phyloP scores from a whole-genome alignment of 2,329 filamentous ascomycete genomes.

The Exophiala bonariae region DNA sequence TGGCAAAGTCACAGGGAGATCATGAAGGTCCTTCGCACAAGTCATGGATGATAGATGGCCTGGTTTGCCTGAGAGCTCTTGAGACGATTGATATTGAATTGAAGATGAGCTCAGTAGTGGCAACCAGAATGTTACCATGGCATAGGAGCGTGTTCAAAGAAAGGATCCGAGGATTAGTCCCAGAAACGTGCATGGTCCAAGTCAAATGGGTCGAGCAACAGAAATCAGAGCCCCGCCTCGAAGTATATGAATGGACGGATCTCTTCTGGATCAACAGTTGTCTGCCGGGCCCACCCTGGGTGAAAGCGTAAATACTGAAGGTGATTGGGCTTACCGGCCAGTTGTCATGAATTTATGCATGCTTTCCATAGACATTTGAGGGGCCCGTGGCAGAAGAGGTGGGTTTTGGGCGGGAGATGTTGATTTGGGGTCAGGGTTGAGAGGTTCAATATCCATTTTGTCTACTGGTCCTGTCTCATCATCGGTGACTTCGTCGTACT shows the following conservation, averaged over 20 bases:
- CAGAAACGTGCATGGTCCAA: not conserved
- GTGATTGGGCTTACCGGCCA: conserved; percentile 31
- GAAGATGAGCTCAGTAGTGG: conserved; percentile 6
- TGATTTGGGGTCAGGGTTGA: conserved; percentile 29
- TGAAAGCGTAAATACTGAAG: not conserved
- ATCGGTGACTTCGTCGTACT: conserved; percentile 54
- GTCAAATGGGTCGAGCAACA: conserved; percentile 7
- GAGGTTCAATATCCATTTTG: conserved; percentile 40
- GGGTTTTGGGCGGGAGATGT: conserved; percentile 38
- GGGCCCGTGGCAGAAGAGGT: conserved; percentile 27
- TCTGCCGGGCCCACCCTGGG: not conserved
- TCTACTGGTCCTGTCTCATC: conserved; percentile 49
- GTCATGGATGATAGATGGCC: conserved; percentile 14
- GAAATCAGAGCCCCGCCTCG: not conserved
- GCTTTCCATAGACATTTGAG: conserved; percentile 45
- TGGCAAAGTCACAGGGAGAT: not conserved
- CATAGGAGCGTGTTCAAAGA: conserved; percentile 3
- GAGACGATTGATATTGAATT: conserved; percentile 9
- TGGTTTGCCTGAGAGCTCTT: conserved; percentile 8
- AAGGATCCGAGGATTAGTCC: not conserved
- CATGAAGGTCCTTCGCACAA: not conserved
- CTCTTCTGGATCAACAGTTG: conserved; percentile 1
- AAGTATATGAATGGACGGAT: conserved; percentile 6
- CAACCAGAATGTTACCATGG: not conserved
- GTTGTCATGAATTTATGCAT: conserved; percentile 54